phyloP scores from a whole-genome alignment of 2,329 filamentous ascomycete species.

The Monosporascus sp. region DNA sequence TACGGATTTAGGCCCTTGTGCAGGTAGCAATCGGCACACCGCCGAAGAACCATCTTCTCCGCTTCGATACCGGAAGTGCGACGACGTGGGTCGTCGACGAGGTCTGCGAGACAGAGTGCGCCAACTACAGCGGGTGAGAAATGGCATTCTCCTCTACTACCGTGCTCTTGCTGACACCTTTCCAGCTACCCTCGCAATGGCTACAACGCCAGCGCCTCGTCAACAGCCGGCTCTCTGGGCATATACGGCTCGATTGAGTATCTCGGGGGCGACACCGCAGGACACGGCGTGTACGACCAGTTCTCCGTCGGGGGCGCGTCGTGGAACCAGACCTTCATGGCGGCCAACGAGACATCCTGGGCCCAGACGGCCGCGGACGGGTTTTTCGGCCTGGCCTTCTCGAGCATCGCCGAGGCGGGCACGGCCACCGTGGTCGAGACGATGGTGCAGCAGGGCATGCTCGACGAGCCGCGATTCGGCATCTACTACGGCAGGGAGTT shows the following conservation, averaged over 20 bases:
- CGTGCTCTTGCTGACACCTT: background rate
- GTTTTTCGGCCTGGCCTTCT: constrained; percentile 30
- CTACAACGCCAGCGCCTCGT: constrained; percentile 22
- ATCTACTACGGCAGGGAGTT: constrained; percentile 23
- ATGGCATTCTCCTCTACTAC: background rate
- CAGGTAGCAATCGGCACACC: constrained; percentile 24
- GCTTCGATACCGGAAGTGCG: constrained; percentile 31
- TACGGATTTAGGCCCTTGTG: constrained; percentile 3
- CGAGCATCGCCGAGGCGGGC: constrained; percentile 23
- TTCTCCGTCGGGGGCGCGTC: constrained; percentile 13
- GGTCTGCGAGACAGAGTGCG: constrained; percentile 20
- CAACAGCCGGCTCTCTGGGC: constrained; percentile 17
- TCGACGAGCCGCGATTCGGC: constrained; percentile 27
- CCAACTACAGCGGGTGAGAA: constrained; percentile 17
- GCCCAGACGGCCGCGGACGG: constrained; percentile 24
- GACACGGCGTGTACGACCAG: constrained; percentile 20
- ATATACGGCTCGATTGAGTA: constrained; percentile 20
- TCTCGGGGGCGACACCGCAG: constrained; percentile 23
- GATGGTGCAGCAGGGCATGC: constrained; percentile 20
- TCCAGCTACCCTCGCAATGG: constrained; percentile 20
- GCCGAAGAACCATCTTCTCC: constrained; percentile 17
- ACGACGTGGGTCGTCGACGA: constrained; percentile 28
- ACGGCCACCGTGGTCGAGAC: constrained; percentile 27
- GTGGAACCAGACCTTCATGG: constrained; percentile 26
- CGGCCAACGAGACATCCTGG: constrained; percentile 25